Base-by-base conservation (phyloP, 163 green algal genomes). In the Scenedesmus sp. region DNA sequence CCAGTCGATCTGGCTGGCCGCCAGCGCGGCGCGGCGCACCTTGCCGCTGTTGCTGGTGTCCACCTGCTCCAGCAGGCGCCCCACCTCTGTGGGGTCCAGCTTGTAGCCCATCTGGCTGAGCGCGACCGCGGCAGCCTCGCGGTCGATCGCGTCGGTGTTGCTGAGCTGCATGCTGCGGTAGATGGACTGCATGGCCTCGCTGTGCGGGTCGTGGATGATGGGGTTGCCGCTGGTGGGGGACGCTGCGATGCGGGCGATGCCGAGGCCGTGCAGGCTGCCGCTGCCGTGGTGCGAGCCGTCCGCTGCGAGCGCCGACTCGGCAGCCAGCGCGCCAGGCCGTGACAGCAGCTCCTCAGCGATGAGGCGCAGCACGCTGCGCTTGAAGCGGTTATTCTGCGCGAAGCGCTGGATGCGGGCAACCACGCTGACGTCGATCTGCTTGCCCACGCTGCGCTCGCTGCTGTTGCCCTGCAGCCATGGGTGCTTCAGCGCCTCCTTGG, bases 391-490 rank as follows among this genome's bases (percentile, higher is more conserved):
- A 68, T 90, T 93, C 73, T 97, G 93, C 0, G 92, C 94, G 92
- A 96, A 99, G 86, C 97, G 95, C 96, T 98, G 97, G 43, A 99
- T 96, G 88, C 97, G 95, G 53, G 97, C 95, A 51, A 99, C 97
- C 76, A 99, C 96, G 13, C 92, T 97, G 35, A 91, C 82, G 61
- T 91, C 51, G 24, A 96, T 90, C 88, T 91, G 88, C 87, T 94
- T 94, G 88, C 88, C 94, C 6, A 85, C 92, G 73, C 89, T 94
- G 68, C 94, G 91, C 68, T 96, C 93, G 5, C 43, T 80, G 37
- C 65, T 91, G 90, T 95, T 91, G 81, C 94, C 94, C 42, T 89
- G 78, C 35, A 99, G 96, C 96, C 97, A 99, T 59, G 96, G 95
- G 93, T 99, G 96, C 87, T 95, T 92, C 72, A 99, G 93, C 13